Evolutionary conservation across 2,329 filamentous ascomycete genomes (phyloP), one percentile per base, ranked within the genome.

Genomic region (Pezicula carpinea): DNA sequence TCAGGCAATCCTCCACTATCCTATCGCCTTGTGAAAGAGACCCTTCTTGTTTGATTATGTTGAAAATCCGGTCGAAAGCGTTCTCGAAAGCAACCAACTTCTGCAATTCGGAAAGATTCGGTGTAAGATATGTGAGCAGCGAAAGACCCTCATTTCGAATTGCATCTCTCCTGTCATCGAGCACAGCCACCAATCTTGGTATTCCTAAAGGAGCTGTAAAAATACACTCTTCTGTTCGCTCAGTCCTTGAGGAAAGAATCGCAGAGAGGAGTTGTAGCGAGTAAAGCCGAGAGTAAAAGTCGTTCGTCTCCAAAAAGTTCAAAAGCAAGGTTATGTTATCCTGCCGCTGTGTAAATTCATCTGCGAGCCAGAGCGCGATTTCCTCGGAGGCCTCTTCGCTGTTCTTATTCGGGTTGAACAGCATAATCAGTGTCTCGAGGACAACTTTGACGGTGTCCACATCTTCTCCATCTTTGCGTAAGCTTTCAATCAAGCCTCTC

Each of bases 311-410:
- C 55, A 99, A 77, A 47, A 99, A 87, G 63, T 93, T 87, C 51
- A 99, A 80, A 19, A 99, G 79, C 14, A 93, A 74, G 2, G 89
- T 92, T 52, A 96, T 92, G 66, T 99, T 97, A 69, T 97, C 92
- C 79, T 96, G 91, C 53, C 89, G 84, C 75, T 96, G 91, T 29
- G 93, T 96, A 65, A 99, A 99, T 67, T 97, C 92, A 69, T 99
- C 93, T 45, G 93, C 93, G 49, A 99, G 76, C 90, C 93, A 99
- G 22, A 97, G 74, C 15, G 87, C 87, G 59, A 99, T 95, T 68
- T 99, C 93, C 55, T 97, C 92, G 13, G 92, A 96, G 45, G 92
- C 89, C 76, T 97, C 92, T 26, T 89, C 79, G 74, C 89, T 95
- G 63, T 75, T 72, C 57, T 78, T 74, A 57, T 83, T 83, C 34